These are phyloP conservation scores for Pelargonium hybrid DNA, from an alignment of 441 rosid genomes.

Conservation along the genomic window DNA sequence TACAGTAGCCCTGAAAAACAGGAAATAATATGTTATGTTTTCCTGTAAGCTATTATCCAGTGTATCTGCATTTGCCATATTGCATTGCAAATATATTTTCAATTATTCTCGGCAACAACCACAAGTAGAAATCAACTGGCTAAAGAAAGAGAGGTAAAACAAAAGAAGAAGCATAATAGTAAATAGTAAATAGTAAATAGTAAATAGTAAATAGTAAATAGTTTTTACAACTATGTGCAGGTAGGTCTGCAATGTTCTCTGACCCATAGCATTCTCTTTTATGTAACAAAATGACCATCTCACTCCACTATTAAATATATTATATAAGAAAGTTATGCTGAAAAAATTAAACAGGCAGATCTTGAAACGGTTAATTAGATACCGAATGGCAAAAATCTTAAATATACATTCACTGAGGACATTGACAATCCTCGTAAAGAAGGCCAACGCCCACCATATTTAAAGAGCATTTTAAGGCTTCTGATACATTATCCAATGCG, in stretches of 20 bases:
- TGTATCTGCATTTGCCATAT: not conserved
- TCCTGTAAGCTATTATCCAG: not conserved
- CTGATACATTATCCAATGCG: not conserved
- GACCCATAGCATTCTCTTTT: not conserved
- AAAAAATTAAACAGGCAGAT: not conserved
- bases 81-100: not conserved
- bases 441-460: not conserved
- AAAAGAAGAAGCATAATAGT: not conserved
- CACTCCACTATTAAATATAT: not conserved
- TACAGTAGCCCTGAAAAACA: slow-evolving; percentile 40
- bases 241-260: not conserved
- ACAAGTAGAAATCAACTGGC: not conserved
- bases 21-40: slow-evolving; percentile 1
- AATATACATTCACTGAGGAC: not conserved
- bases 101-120: not conserved
- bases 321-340: not conserved
- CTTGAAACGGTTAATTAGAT: not conserved
- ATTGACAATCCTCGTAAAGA: not conserved
- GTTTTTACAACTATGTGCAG: not conserved
- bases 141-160: not conserved
- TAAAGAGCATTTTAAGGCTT: not conserved
- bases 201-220: not conserved
- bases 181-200: not conserved
- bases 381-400: not conserved
- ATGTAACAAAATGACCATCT: not conserved